Evolutionary conservation across 192 early-diverging fungal species (phyloP).

Genomic region (Coemansia sp.): DNA sequence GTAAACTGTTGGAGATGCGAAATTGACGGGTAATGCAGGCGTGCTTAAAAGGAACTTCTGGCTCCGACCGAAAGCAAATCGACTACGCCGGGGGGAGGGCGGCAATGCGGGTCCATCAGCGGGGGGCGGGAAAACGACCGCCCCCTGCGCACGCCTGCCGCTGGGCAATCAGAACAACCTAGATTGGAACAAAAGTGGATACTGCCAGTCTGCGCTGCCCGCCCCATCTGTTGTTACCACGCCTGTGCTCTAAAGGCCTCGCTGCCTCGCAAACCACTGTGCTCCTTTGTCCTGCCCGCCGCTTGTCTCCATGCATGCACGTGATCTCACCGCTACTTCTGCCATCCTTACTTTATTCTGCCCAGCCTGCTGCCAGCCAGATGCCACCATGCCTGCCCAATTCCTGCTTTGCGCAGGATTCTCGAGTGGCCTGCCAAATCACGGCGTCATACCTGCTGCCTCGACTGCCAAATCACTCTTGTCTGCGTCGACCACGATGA

Average conservation of each 20-base stretch:
- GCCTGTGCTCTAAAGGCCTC: neutral
- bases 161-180: constrained; percentile 13
- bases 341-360: neutral
- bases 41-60: constrained; percentile 50
- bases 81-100: constrained; percentile 9
- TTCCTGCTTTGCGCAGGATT: neutral
- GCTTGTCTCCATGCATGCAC: neutral
- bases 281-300: neutral
- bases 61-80: constrained; percentile 45
- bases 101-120: constrained; percentile 6
- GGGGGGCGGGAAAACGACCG: constrained; percentile 3
- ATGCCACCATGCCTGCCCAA: neutral
- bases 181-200: constrained; percentile 2
- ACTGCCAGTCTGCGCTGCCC: constrained; percentile 4
- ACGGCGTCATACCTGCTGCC: neutral
- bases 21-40: constrained; percentile 56
- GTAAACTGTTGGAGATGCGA: constrained; percentile 39
- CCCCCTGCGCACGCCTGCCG: constrained; percentile 1
- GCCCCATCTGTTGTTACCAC: neutral
- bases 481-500: neutral
- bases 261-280: neutral
- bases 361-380: neutral
- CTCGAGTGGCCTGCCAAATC: neutral
- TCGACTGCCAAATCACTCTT: neutral
- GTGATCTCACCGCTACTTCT: neutral